Base-by-base conservation (phyloP, 140 eudicot genomes). In the Bidens hawaiensis region DNA sequence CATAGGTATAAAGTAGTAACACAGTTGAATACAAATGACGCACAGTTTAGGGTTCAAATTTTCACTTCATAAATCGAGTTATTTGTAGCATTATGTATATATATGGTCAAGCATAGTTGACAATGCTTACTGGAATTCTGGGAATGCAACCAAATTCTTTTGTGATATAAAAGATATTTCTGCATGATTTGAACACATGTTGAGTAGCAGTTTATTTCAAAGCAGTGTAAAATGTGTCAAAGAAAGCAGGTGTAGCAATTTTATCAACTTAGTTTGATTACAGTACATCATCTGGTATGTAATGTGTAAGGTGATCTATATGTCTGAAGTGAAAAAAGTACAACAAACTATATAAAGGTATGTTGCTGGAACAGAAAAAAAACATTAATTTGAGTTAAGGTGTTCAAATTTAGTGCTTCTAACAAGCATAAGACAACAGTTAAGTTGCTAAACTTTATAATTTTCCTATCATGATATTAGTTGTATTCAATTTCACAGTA, bases 141-240 rank as follows among this genome's bases (percentile, higher is more conserved):
- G 42, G 42, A 25, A 36, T 18, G 30, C 45, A 68, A 28, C 58
- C 23, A 68, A 17, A 42, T 9, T 42, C n/a, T 68, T 68, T 68
- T 65, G 36, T 40, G 17, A 55, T 57, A 19, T 19, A 56, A 28
- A 56, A 40, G 47, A 68, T 67, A 13, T 1, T 54, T 30, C n/a
- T 24, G 64, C 62, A 15, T 43, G 16, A 6, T 17, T 25, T n/a
- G 64, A 40, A 21, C 17, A 19, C 46, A 43, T 31, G 31, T 27
- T 19, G 45, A 27, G 34, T 42, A 12, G 64, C 46, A 26, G 46
- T 17, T 41, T 68, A 5, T 36, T 53, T 53, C 27, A 15, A 68
- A 41, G 64, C 56, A 38, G 5, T 9, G 31, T 55, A 31, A 41
- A 14, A 55, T 41, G 53, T 68, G 46, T 40, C 23, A 27, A 31